These are phyloP conservation scores for Myrica gale DNA, from an alignment of 306 rosid species.

Conservation along the genomic window DNA sequence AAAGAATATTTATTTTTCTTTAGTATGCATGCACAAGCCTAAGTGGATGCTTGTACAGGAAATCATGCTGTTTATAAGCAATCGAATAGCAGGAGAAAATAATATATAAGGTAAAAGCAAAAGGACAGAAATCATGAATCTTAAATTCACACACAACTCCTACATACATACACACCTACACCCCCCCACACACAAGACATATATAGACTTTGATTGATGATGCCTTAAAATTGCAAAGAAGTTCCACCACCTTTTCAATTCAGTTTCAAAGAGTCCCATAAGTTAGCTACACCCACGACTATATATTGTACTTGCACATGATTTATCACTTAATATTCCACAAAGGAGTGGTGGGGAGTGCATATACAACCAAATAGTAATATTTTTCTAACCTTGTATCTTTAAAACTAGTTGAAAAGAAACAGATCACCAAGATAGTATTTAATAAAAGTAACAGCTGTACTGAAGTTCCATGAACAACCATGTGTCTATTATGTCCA, in stretches of 20 bases:
- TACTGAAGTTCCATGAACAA: neutral
- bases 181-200: neutral
- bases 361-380: neutral
- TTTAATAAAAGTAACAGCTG: neutral
- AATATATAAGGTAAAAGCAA: neutral
- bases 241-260: neutral
- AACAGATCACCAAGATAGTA: neutral
- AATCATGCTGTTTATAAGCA: neutral
- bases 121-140: neutral
- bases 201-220: neutral
- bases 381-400: neutral
- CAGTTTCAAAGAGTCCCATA: neutral
- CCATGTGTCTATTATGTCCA: neutral
- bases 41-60: neutral
- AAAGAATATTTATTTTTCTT: neutral
- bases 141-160: too few species aligned
- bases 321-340: neutral
- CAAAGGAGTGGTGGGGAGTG: neutral
- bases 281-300: neutral
- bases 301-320: neutral
- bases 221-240: neutral
- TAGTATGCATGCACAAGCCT: neutral
- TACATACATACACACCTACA: too few species aligned
- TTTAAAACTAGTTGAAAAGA: neutral
- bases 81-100: neutral